These are phyloP conservation scores for Prunus persica DNA, from an alignment of 306 rosid species.

Conservation along the genomic window DNA sequence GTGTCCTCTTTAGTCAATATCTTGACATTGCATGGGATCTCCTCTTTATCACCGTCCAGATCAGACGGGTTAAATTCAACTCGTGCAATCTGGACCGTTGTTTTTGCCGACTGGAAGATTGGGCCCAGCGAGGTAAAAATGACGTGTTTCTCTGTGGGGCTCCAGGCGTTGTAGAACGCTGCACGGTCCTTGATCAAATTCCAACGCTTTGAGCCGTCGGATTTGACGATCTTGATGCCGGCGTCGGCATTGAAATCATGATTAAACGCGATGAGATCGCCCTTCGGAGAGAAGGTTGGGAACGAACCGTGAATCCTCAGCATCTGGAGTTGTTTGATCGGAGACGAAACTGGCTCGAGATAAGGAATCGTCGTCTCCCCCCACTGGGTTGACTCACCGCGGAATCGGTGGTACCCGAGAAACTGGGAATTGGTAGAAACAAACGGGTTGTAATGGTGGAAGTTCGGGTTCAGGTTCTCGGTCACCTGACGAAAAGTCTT, in stretches of 20 bases:
- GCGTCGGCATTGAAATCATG: constrained; percentile 8
- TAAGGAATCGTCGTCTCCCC: constrained; percentile 57
- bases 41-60: constrained; percentile 36
- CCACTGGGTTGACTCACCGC: constrained; percentile 52
- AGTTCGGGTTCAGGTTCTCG: constrained; percentile 38
- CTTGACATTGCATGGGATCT: constrained; percentile 33
- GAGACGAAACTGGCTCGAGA: constrained; percentile 48
- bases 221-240: constrained; percentile 51
- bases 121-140: constrained; percentile 78
- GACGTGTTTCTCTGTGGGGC: constrained; percentile 56
- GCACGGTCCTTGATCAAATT: constrained; percentile 48
- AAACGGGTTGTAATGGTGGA: constrained; percentile 86
- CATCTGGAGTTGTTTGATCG: constrained; percentile 38
- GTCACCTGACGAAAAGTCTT: constrained; percentile 48
- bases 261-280: constrained; percentile 56
- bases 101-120: constrained; percentile 42
- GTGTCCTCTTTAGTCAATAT: constrained; percentile 52
- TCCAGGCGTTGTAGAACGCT: constrained; percentile 68
- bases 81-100: constrained; percentile 71
- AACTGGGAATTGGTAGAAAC: constrained; percentile 49
- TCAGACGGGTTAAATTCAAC: constrained; percentile 40
- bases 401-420: constrained; percentile 79
- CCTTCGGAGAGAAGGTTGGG: constrained; percentile 59
- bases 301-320: constrained; percentile 60
- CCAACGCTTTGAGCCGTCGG: constrained; percentile 65